Base-by-base conservation (phyloP, 2,329 filamentous ascomycete species). In the Dothideomycetes sp. region DNA sequence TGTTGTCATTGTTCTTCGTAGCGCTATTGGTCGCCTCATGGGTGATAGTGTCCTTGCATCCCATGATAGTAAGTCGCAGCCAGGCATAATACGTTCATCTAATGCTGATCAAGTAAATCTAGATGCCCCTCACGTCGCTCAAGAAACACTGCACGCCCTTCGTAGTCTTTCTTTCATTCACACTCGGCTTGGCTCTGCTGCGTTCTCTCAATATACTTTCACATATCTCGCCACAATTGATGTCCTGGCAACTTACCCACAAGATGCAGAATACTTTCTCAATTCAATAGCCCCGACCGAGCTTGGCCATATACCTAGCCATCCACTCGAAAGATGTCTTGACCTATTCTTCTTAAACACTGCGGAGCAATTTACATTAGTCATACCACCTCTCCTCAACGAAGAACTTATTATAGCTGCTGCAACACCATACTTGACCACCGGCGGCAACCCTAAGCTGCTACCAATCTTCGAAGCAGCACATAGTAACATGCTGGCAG, bases 291-390 rank as follows among this genome's bases (percentile, higher is more conserved):
- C 72, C 42, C 75, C 75, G 4, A 59, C 60, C 31, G 64, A 72
- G 42, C 56, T 70, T 14, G 70, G 73, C 31, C 60, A 66, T 30
- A 75, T 82, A 22, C 74, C 81, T 0, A 61, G 64, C 4, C 73
- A 81, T 47, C 77, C 81, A 4, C 65, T 86, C 2, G 75, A 85
- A 49, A 72, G 82, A 42, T 80, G 74, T 14, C 65, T 89, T n/a
- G 83, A 91, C 54, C 72, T 94, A 12, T 94, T 85, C 64, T 94
- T 93, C 61, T 73, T 95, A 46, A 91, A 93, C 54, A 75, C 81
- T 0, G 80, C 84, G 2, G 88, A 94, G 57, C 84, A 94, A 57
- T 78, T 94, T 44, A 79, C 85, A 0, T 66, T 87, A 7, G 65
- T 76, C 3, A 61, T 94, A 2, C 66, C 83, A 0, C 71, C 81